These are phyloP conservation scores for Fusarium mexicanum DNA, from an alignment of 2,329 filamentous ascomycete species.

Conservation along the genomic window DNA sequence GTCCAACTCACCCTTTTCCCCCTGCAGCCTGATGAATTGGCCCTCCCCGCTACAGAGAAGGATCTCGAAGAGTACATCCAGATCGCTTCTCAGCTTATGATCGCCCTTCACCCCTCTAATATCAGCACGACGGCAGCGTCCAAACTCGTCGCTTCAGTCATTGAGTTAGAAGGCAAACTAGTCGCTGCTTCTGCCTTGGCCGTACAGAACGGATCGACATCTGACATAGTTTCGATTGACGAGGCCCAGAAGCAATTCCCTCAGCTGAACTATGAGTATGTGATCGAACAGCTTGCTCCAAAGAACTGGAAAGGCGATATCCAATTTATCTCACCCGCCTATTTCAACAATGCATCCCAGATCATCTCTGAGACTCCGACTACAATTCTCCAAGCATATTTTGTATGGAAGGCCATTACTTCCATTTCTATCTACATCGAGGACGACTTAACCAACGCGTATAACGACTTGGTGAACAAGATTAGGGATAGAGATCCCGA, in stretches of 20 bases:
- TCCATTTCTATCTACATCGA: not conserved
- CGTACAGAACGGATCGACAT: not conserved
- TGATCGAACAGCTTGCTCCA: not conserved
- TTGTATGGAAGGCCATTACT: not conserved
- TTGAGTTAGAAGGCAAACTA: not conserved
- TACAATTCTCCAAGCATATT: not conserved
- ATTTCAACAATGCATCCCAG: not conserved
- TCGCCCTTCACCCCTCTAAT: not conserved
- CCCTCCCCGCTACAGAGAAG: not conserved
- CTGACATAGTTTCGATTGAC: rapidly evolving
- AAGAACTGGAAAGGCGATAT: not conserved
- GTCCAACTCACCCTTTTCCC: rapidly evolving
- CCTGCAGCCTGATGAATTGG: not conserved
- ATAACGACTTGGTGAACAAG: not conserved
- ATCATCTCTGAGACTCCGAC: not conserved
- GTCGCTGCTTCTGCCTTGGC: not conserved
- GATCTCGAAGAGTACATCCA: not conserved
- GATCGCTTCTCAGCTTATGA: conserved; percentile 2
- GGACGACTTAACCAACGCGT: not conserved
- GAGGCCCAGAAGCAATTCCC: not conserved
- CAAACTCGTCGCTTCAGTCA: not conserved
- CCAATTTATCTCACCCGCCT: rapidly evolving
- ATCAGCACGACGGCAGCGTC: not conserved
- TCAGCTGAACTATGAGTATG: not conserved
- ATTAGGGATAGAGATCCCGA: not conserved